These are phyloP conservation scores for Alopecurus myosuroides DNA, from an alignment of 176 grass and related monocot genomes.

Conservation along the genomic window DNA sequence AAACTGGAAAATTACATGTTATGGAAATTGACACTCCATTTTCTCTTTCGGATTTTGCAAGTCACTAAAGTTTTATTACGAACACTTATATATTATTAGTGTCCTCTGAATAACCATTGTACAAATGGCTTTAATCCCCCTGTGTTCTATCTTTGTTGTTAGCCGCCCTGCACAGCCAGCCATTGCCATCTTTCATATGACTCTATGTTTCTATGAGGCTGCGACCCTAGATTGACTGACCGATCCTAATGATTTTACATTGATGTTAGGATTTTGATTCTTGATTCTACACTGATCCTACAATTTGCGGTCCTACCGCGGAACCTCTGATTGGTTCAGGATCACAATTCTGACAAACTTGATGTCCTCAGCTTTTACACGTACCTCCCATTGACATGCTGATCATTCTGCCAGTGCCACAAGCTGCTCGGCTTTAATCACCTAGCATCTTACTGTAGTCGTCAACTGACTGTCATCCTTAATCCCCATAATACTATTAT, in stretches of 20 bases:
- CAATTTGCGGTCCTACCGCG: neutral
- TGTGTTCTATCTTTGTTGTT: neutral
- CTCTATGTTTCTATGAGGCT: neutral
- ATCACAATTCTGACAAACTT: neutral
- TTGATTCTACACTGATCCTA: neutral
- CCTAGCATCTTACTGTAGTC: neutral
- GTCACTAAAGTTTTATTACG: neutral
- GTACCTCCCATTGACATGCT: neutral
- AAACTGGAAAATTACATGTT: neutral
- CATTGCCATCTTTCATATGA: constrained; percentile 1
- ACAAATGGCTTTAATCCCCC: neutral
- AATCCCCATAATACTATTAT: neutral
- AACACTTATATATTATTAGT: neutral
- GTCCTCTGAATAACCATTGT: neutral
- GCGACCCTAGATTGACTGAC: neutral
- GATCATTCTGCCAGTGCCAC: neutral
- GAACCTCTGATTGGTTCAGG: neutral
- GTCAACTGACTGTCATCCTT: neutral
- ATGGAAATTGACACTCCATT: neutral
- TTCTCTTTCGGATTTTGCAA: neutral
- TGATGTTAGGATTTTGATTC: neutral
- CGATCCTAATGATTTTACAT: neutral
- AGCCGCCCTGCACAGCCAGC: neutral
- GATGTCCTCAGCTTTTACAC: neutral
- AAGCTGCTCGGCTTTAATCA: neutral